Percentiles rank a stretch among this genome's conserved stretches.
Evolutionary conservation across 2,329 filamentous ascomycete species (phyloP).

Genomic region (Bipolaris victoriae): DNA sequence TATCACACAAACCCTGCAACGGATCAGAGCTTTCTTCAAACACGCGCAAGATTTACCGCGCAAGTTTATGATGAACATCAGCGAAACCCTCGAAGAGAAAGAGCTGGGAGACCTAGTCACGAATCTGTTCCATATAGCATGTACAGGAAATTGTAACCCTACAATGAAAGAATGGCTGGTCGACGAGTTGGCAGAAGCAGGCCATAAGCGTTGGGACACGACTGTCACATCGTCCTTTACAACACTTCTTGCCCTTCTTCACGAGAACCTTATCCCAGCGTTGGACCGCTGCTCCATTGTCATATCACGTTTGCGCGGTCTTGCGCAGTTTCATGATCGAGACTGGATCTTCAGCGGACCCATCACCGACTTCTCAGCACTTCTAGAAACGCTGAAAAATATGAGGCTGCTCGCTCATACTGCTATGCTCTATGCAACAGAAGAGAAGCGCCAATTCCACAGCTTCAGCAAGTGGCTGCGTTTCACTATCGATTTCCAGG

Average conservation of each 20-base stretch:
- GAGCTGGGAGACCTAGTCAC: slow-evolving; percentile 71
- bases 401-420: slow-evolving; percentile 78
- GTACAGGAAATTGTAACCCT: slow-evolving; percentile 79
- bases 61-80: slow-evolving; percentile 78
- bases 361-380: slow-evolving; percentile 47
- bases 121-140: slow-evolving; percentile 81
- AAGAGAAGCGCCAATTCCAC: slow-evolving; percentile 78
- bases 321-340: slow-evolving; percentile 80
- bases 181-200: slow-evolving; percentile 73
- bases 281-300: slow-evolving; percentile 83
- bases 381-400: slow-evolving; percentile 73
- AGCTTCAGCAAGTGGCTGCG: slow-evolving; percentile 85
- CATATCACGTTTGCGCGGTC: slow-evolving; percentile 79
- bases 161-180: slow-evolving; percentile 86
- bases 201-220: slow-evolving; percentile 95
- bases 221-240: slow-evolving; percentile 79
- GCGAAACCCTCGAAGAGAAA: slow-evolving; percentile 74
- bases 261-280: slow-evolving; percentile 87
- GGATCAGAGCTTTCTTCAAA: slow-evolving; percentile 83
- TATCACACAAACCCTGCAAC: slow-evolving; percentile 76
- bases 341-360: slow-evolving; percentile 63
- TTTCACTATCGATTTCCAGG: slow-evolving; percentile 79
- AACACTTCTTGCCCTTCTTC: slow-evolving; percentile 75
- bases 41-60: slow-evolving; percentile 78
- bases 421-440: slow-evolving; percentile 71